These are phyloP conservation scores for Aspergillus sp. DNA, from an alignment of 2,329 filamentous ascomycete genomes.

Conservation along the genomic window DNA sequence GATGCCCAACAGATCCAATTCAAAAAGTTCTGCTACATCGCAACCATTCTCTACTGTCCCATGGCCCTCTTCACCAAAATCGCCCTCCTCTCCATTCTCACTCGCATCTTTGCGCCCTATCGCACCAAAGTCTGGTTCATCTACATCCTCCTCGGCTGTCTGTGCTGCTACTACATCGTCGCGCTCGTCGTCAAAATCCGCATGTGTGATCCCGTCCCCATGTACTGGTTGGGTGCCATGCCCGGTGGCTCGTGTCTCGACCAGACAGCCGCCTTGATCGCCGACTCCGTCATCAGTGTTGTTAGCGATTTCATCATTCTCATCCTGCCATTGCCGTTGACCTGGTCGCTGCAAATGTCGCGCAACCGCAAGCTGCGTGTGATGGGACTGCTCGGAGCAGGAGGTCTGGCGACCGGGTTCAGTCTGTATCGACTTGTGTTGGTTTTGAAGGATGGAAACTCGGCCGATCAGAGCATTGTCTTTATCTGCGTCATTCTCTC, in stretches of 20 bases:
- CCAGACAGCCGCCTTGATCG: constrained; percentile 31
- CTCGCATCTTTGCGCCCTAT: constrained; percentile 34
- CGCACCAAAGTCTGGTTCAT: constrained; percentile 28
- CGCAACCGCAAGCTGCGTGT: constrained; percentile 32
- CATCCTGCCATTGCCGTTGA: constrained; percentile 31
- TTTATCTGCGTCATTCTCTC: constrained; percentile 34
- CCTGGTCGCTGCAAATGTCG: constrained; percentile 36
- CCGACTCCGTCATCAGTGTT: constrained; percentile 36
- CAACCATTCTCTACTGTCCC: constrained; percentile 37
- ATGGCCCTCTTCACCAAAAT: constrained; percentile 36
- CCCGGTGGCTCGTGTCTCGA: constrained; percentile 27
- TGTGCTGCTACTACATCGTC: constrained; percentile 31
- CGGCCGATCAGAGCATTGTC: constrained; percentile 27
- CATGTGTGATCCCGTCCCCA: constrained; percentile 32
- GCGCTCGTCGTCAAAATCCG: constrained; percentile 33
- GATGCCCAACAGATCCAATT: constrained; percentile 15
- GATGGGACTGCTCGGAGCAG: constrained; percentile 32
- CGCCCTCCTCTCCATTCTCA: constrained; percentile 33
- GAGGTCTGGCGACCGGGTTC: constrained; percentile 34
- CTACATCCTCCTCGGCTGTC: constrained; percentile 28
- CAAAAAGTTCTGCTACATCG: constrained; percentile 30
- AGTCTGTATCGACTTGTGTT: constrained; percentile 35
- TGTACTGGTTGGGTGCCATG: constrained; percentile 33
- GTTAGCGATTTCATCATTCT: constrained; percentile 34
- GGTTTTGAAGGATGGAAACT: constrained; percentile 26